Evolutionary conservation across 805 yeast genomes (phyloP), one percentile per base, ranked within the genome.

Genomic region (Cyberlindnera americana): DNA sequence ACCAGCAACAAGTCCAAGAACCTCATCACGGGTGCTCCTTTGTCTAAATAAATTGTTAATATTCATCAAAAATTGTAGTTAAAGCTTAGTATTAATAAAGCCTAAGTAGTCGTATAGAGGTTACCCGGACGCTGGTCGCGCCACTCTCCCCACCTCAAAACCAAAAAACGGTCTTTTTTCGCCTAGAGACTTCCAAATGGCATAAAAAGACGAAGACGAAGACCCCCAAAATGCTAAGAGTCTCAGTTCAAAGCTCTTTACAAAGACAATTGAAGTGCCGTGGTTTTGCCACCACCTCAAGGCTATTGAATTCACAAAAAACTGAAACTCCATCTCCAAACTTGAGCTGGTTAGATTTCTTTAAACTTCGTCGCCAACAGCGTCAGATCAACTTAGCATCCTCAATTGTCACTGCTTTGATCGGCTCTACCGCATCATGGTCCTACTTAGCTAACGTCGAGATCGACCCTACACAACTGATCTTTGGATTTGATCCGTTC

Each of bases 401-500:
- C 2, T 85, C 96, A 2, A 67, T 76, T 3, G 57, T 80, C 38
- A 78, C 95, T 3, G 83, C 90, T 0, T 38, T 84, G 9, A 52
- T 72, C 7, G 88, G 95, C 2, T 76, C 86, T 17, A 67, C 72
- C 12, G 56, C 72, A 5, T 81, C 97, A 2, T 85, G 90, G 78
- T 77, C 76, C 1, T 81, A 79, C 58, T 69, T 90, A 37, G 81
- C 96, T 21, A 83, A 84, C 51, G 68, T 84, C 50, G 93, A 87
- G 57, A 78, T 93, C 45, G 97, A 91, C 60, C 84, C 91, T 26
- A 88, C 95, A 31, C 86, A 87, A 59, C 75, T 79, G 45, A 73
- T 91, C 35, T 75, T 84, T 63, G 99, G 98, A 2, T 71, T 91
- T 45, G 98, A 93, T 57, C 88, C 95, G n/a, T 69, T 86, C 51